Conservation (phyloP, 2,329 filamentous ascomycete species). For the Hymenoscyphus fraxineus region DNA sequence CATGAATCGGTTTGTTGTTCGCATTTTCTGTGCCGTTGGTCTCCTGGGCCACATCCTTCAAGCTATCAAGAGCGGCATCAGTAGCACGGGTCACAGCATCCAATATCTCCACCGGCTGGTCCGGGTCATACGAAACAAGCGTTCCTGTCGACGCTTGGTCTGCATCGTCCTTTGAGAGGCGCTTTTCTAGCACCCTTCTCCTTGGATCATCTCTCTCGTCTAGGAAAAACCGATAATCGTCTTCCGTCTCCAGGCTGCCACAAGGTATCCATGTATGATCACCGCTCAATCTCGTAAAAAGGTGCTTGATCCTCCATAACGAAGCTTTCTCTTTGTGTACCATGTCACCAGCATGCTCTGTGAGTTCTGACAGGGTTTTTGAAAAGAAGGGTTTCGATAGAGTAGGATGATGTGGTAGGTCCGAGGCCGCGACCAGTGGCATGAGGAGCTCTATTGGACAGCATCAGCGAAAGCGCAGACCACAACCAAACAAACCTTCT, state of each 20-base stretch:
- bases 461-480: slow-evolving; percentile 30
- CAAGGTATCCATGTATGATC: slow-evolving; percentile 68
- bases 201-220: slow-evolving; percentile 30
- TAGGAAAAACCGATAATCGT: slow-evolving; percentile 51
- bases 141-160: slow-evolving; percentile 30
- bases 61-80: slow-evolving; percentile 8
- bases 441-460: slow-evolving; percentile 61
- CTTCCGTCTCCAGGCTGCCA: slow-evolving; percentile 51
- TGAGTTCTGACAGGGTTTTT: slow-evolving; percentile 67
- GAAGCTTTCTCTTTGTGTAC: slow-evolving; percentile 72
- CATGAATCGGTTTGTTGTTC: not conserved
- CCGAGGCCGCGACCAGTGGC: slow-evolving; percentile 70
- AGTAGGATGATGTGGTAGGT: slow-evolving; percentile 70
- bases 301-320: slow-evolving; percentile 69
- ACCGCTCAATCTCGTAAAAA: slow-evolving; percentile 70
- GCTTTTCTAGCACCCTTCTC: slow-evolving; percentile 22
- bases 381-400: slow-evolving; percentile 72
- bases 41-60: slow-evolving; percentile 1
- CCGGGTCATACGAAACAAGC: slow-evolving; percentile 24
- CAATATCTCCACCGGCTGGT: slow-evolving; percentile 14
- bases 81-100: slow-evolving; percentile 15
- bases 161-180: slow-evolving; percentile 23
- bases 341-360: slow-evolving; percentile 64
- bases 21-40: not conserved
- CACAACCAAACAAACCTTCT: slow-evolving; percentile 30